phyloP scores from a whole-genome alignment of 75 land plant genomes.

The Pinus albicaulis region DNA sequence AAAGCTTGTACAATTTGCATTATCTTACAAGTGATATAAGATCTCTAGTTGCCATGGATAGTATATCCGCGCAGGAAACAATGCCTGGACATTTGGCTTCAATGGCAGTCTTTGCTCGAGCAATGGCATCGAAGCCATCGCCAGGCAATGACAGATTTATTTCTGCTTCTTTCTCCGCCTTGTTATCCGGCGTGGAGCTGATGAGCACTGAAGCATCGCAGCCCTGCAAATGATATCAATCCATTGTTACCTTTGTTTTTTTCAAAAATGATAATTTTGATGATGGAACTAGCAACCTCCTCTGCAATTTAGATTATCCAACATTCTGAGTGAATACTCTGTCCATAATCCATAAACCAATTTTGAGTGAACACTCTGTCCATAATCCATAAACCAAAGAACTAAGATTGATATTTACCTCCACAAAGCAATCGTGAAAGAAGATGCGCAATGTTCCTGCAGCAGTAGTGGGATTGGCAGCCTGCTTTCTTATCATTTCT shows the following conservation, averaged over 20 bases:
- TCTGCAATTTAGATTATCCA: too few species aligned
- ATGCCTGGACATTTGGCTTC: conserved; percentile 50
- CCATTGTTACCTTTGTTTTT: too few species aligned
- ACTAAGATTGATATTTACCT: conserved; percentile 9
- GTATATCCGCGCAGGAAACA: conserved; percentile 63
- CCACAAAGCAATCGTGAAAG: conserved; percentile 72
- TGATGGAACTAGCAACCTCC: too few species aligned
- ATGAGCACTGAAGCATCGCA: conserved; percentile 57
- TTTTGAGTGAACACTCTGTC: too few species aligned
- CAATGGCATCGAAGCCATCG: conserved; percentile 54
- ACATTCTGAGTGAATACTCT: too few species aligned
- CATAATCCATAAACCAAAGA: not conserved
- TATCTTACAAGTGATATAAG: conserved; percentile 39
- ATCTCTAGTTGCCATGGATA: conserved; percentile 53
- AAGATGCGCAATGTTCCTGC: conserved; percentile 60
- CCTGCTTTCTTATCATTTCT: conserved; percentile 37
- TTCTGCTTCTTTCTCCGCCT: conserved; percentile 37
- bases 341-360: too few species aligned
- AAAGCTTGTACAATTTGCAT: too few species aligned
- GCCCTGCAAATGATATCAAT: conserved; percentile 21
- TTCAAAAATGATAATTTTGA: too few species aligned
- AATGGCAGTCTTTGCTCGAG: conserved; percentile 39
- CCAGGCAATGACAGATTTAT: conserved; percentile 34
- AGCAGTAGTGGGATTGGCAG: conserved; percentile 44
- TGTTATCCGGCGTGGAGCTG: conserved; percentile 16